phyloP scores from a whole-genome alignment of 1,284 basidiomycete species.

The Marasmius tenuissimus region DNA sequence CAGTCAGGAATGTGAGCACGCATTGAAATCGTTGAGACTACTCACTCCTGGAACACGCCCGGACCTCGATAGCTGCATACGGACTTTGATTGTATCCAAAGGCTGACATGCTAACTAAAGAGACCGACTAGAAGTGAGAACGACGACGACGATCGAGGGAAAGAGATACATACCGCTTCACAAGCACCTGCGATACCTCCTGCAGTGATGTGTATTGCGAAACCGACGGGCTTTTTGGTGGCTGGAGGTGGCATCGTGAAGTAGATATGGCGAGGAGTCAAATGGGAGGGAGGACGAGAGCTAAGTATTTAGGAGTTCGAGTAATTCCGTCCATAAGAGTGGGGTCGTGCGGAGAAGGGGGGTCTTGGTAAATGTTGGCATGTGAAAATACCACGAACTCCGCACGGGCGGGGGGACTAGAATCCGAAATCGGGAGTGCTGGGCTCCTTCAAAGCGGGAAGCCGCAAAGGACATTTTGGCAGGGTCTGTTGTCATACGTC shows the following conservation, averaged over 20 bases:
- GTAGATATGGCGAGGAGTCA: background rate
- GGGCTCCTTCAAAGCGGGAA: background rate
- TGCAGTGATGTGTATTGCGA: constrained; percentile 89
- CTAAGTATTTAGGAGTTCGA: background rate
- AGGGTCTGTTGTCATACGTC: background rate
- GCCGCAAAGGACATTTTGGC: background rate
- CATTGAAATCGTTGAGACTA: constrained; percentile 15
- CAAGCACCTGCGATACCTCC: constrained; percentile 90
- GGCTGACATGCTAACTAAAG: constrained; percentile 75
- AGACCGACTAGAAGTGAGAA: background rate
- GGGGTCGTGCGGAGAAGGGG: background rate
- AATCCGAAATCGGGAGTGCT: background rate
- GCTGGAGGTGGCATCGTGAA: background rate
- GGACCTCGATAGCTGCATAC: constrained; percentile 93
- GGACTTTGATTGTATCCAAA: constrained; percentile 97
- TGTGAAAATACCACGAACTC: background rate
- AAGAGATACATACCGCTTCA: constrained; percentile 70
- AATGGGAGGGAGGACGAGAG: background rate
- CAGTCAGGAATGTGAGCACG: background rate
- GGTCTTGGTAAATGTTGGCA: background rate
- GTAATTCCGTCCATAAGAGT: background rate
- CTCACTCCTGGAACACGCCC: constrained; percentile 78
- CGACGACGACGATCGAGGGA: background rate
- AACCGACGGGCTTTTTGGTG: constrained; percentile 74
- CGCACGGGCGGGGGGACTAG: background rate